A percentile compares a stretch with the other conserved stretches of the same genome.
Evolutionary conservation across 495 filamentous ascomycete species (phyloP).

Genomic region (Copromyces sp.): DNA sequence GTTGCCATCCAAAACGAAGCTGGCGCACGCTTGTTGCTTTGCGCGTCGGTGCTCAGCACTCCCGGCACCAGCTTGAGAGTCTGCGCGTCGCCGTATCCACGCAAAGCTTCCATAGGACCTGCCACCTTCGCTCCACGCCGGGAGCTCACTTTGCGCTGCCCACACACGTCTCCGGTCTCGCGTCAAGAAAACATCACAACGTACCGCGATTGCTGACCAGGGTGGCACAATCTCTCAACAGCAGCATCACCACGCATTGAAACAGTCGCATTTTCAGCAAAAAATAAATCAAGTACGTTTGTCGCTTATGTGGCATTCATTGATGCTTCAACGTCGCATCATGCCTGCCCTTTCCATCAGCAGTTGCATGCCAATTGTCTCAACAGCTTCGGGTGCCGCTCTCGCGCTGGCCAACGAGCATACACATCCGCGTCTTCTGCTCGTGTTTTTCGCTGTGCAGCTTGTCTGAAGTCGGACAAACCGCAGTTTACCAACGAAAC

Average conservation of each 20-base stretch:
- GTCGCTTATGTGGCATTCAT: background rate
- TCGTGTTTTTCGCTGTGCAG: background rate
- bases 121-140: background rate
- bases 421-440: background rate
- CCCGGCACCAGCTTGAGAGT: background rate
- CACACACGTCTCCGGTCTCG: slow-evolving; percentile 3
- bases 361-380: background rate
- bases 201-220: slow-evolving; percentile 10
- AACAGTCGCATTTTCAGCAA: background rate
- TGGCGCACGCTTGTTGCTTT: background rate
- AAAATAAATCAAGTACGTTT: background rate
- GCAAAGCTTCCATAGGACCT: slow-evolving; percentile 3
- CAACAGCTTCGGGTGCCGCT: slow-evolving; percentile 1
- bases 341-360: background rate
- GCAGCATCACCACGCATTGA: background rate
- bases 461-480: background rate
- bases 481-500: background rate
- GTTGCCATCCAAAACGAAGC: background rate
- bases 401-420: background rate
- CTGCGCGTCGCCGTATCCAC: slow-evolving; percentile 1
- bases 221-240: slow-evolving; percentile 1
- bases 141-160: slow-evolving; percentile 6
- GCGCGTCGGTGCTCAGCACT: background rate
- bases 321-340: background rate
- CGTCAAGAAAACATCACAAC: slow-evolving; percentile 4